Percentiles rank a stretch among this genome's conserved stretches.
Conservation (phyloP, 495 filamentous ascomycete genomes). For the Pyrenopolyporus hunteri region DNA sequence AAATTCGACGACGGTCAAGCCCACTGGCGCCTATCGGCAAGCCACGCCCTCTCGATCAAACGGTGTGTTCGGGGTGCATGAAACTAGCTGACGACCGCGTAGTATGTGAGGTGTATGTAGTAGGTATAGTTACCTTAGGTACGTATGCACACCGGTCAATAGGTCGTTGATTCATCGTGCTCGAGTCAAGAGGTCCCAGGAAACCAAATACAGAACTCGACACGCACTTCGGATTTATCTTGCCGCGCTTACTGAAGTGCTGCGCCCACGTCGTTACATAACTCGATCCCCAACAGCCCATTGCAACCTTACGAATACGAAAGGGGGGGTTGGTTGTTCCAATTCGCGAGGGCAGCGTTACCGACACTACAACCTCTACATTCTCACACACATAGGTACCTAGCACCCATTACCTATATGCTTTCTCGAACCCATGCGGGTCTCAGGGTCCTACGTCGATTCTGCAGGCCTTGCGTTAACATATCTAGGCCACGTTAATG, state of each 20-base stretch:
- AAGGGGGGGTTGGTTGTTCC: neutral
- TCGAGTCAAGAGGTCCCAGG: neutral
- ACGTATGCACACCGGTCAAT: neutral
- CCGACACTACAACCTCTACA: too few relatives aligned
- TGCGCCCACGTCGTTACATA: slow-evolving; percentile 17
- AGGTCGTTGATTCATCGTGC: neutral
- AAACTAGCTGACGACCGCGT: neutral
- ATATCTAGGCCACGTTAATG: slow-evolving; percentile 7
- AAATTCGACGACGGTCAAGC: slow-evolving; percentile 34
- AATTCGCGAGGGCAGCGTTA: slow-evolving; percentile 7
- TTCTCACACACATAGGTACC: too few relatives aligned
- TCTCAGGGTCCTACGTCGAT: slow-evolving; percentile 27
- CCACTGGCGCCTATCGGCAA: slow-evolving; percentile 24
- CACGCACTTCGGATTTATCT: slow-evolving; percentile 20
- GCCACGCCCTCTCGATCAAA: slow-evolving; percentile 14
- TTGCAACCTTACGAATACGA: slow-evolving; percentile 17
- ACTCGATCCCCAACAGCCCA: slow-evolving; percentile 16
- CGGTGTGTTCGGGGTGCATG: slow-evolving; percentile 3
- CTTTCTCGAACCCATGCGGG: neutral
- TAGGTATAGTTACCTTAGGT: neutral
- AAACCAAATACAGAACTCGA: slow-evolving; percentile 6
- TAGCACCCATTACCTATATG: neutral
- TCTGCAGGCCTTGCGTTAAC: slow-evolving; percentile 15
- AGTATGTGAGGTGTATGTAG: too few relatives aligned
- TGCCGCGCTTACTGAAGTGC: slow-evolving; percentile 17